These are phyloP conservation scores for Pseudogymnoascus sp. DNA, from an alignment of 2,329 filamentous ascomycete species.

Conservation along the genomic window DNA sequence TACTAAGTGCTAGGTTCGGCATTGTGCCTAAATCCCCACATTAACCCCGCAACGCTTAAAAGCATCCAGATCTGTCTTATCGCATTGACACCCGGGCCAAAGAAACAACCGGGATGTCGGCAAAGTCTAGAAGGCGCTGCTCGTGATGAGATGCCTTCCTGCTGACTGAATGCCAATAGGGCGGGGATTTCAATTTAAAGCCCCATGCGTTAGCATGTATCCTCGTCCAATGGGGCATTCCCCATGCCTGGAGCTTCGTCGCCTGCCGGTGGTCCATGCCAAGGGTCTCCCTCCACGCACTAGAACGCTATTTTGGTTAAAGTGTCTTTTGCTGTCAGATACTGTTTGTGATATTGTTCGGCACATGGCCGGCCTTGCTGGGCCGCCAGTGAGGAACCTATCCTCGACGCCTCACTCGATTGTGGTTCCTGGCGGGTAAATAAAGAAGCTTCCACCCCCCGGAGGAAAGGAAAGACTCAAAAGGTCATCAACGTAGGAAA, in stretches of 20 bases:
- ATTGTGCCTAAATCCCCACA: slow-evolving; percentile 7
- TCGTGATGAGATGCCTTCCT: not conserved
- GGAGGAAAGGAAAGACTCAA: not conserved
- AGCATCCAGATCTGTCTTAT: not conserved
- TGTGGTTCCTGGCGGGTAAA: not conserved
- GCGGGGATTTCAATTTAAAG: slow-evolving; percentile 2
- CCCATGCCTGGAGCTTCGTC: not conserved
- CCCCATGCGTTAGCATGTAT: not conserved
- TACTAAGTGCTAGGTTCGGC: not conserved
- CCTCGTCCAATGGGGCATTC: slow-evolving; percentile 3
- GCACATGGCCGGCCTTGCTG: not conserved
- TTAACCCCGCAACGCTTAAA: slow-evolving; percentile 8
- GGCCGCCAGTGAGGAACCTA: not conserved
- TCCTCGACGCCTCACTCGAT: not conserved
- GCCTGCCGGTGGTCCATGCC: not conserved
- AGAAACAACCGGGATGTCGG: slow-evolving; percentile 2
- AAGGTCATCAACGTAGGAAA: not conserved
- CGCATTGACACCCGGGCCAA: slow-evolving; percentile 1
- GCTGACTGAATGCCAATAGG: not conserved
- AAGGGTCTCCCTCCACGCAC: not conserved
- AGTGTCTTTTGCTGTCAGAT: not conserved
- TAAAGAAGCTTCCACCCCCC: not conserved
- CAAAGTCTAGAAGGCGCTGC: not conserved
- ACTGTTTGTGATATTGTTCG: not conserved
- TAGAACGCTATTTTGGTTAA: slow-evolving; percentile 4